These are phyloP conservation scores for Zygotorulaspora sp. DNA, from an alignment of 805 yeast genomes.

Conservation along the genomic window DNA sequence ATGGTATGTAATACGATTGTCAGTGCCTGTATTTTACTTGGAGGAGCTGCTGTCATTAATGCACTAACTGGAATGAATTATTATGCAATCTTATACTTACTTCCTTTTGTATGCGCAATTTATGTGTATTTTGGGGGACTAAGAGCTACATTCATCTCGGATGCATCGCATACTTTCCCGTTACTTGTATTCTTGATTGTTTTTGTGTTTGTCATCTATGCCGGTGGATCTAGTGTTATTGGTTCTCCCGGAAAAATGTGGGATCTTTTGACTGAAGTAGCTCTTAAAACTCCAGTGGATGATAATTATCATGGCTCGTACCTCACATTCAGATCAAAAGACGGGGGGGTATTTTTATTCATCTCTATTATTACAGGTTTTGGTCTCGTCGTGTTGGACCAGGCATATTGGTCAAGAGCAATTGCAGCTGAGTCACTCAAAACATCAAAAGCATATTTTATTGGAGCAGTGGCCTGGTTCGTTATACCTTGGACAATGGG, in stretches of 20 bases:
- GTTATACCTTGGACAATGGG: constrained; percentile 40
- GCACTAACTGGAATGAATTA: constrained; percentile 43
- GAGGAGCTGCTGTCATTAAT: constrained; percentile 43
- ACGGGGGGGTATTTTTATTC: constrained; percentile 33
- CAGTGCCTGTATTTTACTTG: constrained; percentile 41
- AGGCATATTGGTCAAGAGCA: constrained; percentile 43
- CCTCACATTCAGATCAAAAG: constrained; percentile 37
- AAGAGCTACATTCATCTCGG: constrained; percentile 50
- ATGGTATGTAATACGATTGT: constrained; percentile 40
- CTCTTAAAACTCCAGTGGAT: constrained; percentile 33
- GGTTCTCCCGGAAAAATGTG: constrained; percentile 45
- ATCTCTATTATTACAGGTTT: constrained; percentile 36
- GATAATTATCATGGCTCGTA: constrained; percentile 37
- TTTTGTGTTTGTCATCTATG: constrained; percentile 36
- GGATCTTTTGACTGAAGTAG: constrained; percentile 39
- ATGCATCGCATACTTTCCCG: constrained; percentile 47
- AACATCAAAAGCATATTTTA: constrained; percentile 38
- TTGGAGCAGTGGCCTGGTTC: constrained; percentile 41
- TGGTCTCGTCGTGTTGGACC: constrained; percentile 38
- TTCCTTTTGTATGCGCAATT: constrained; percentile 47
- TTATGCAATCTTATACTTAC: constrained; percentile 44
- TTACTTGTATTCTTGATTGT: constrained; percentile 39
- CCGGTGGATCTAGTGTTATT: constrained; percentile 33
- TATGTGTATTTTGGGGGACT: constrained; percentile 51
- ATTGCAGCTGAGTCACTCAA: constrained; percentile 38